phyloP scores from a whole-genome alignment of 2,329 filamentous ascomycete species.

The Verticillium zaregamsianum region DNA sequence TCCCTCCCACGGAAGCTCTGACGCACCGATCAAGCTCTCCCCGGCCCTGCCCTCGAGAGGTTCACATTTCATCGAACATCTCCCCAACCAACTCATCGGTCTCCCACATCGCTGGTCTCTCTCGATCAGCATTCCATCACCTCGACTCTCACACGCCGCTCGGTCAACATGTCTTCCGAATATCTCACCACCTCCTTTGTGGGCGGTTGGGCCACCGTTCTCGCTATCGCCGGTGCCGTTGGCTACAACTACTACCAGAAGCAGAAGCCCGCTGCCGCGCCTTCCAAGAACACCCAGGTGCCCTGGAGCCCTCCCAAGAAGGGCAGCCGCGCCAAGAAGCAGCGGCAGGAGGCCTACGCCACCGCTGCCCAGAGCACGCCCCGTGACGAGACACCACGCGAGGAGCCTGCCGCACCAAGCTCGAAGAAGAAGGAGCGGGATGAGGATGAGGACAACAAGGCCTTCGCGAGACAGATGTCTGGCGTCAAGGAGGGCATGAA shows the following conservation, averaged over 20 bases:
- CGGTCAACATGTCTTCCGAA: slow-evolving; percentile 15
- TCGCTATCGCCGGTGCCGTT: slow-evolving; percentile 10
- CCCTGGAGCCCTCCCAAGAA: slow-evolving; percentile 30
- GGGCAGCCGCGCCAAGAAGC: slow-evolving; percentile 41
- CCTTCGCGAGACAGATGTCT: slow-evolving; percentile 72
- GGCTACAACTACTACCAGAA: slow-evolving; percentile 17
- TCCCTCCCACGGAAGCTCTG: background rate
- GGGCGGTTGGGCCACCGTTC: slow-evolving; percentile 12
- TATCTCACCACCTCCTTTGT: slow-evolving; percentile 11
- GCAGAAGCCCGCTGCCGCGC: slow-evolving; percentile 21
- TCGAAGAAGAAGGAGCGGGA: slow-evolving; percentile 32
- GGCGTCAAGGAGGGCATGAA: slow-evolving; percentile 67
- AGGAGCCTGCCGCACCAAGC: background rate
- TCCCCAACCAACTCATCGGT: background rate
- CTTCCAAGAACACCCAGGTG: slow-evolving; percentile 23
- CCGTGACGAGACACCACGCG: slow-evolving; percentile 24
- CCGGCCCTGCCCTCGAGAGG: background rate
- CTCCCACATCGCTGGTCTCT: background rate
- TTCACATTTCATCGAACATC: background rate
- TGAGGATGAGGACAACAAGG: slow-evolving; percentile 63
- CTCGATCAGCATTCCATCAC: background rate
- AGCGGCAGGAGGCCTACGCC: slow-evolving; percentile 37
- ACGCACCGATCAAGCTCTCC: background rate
- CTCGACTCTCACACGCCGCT: slow-evolving; percentile 3
- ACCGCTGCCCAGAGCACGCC: slow-evolving; percentile 28